Base-by-base conservation (phyloP, 306 rosid species). In the Prosopis cineraria region DNA sequence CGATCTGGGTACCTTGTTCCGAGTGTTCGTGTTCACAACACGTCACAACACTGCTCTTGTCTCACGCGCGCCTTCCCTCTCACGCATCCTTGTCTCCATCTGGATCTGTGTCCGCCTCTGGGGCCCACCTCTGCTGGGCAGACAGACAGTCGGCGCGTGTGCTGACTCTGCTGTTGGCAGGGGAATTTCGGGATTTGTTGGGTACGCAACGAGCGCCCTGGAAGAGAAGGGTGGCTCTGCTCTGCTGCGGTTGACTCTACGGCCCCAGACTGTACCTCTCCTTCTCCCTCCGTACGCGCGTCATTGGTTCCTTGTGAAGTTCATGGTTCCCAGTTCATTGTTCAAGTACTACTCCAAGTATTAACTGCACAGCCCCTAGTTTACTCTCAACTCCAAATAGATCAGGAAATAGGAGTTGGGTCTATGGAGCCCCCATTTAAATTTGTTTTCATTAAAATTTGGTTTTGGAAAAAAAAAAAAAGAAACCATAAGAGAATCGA, bases 81-180 rank as follows among this genome's bases (percentile, higher is more conserved):
- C 63, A 25, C 63, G 33, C 7, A 1, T 25, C 6, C 19, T 24
- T 24, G 31, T 10, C 63, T 11, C 6, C 7, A 56, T 56, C 7
- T 56, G 64, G 34, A 56, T 56, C 31, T 12, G 34, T 11, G 34
- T 13, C 5, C 10, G n/a, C 3, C 48, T 12, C 2, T 4, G 36
- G 36, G 64, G 34, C 64, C 64, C 64, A 58, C 19, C 7, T 0
- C 7, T 1, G 17, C 7, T 20, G 6, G n/a, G 41, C 22, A 62
- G 68, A 62, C 68, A 62, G 68, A 7, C 25, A 33, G 64, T 4
- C 64, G 64, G 64, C 64, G 64, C 64, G 34, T 56, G 64, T 56
- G 19, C 64, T 3, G 64, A 25, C 64, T 56, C 33, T 25, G 64
- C 8, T 24, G 34, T 1, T 12, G 6, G 41, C 68, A 62, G 68